Base-by-base conservation (phyloP, 306 rosid species). In the Quercus parvula region DNA sequence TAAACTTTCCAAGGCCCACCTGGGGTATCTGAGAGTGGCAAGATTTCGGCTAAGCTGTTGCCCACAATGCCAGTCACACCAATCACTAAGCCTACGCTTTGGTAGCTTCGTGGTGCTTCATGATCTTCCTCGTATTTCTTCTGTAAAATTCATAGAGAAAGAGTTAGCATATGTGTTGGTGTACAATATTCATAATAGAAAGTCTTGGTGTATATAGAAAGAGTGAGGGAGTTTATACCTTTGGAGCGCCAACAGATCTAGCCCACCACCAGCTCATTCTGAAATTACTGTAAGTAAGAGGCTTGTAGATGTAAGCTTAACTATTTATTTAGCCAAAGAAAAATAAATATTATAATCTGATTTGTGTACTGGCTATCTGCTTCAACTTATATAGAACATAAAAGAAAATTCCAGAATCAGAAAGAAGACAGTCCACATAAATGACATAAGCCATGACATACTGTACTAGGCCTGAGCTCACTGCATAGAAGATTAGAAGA, bases 1-100 rank as follows among this genome's bases (percentile, higher is more conserved):
- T 92, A 92, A 77, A 92, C 92, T 30, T 92, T 90, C 97, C 97
- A 92, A 33, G 91, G 91, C 0, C 91, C 97, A 11, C 91, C 92
- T n/a, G 97, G 97, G 6, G 97, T 88, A 77, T 90, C 90, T 14
- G 86, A 49, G 41, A 88, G 90, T 0, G 97, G 97, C 4, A 92
- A 92, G 46, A 92, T 92, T 69, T 92, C 97, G 41, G 97, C 93
- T 12, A 92, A 87, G 84, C 97, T 92, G 69, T 92, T 92, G 44
- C 94, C 93, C 0, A 89, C 93, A 62, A 92, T 87, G 22, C 93
- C 93, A 0, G 97, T 90, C 3, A 92, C 89, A 25, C 97, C 94
- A 58, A 92, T 73, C 14, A 92, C 79, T 1, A 92, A 63, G 0
- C 87, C 97, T 9, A 90, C 94, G 73, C 88, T 87, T 73, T 72